A percentile compares a stretch with the other conserved stretches of the same genome.
These are phyloP conservation scores for Neopestalotiopsis sp. DNA, from an alignment of 2,329 filamentous ascomycete genomes.

Conservation along the genomic window DNA sequence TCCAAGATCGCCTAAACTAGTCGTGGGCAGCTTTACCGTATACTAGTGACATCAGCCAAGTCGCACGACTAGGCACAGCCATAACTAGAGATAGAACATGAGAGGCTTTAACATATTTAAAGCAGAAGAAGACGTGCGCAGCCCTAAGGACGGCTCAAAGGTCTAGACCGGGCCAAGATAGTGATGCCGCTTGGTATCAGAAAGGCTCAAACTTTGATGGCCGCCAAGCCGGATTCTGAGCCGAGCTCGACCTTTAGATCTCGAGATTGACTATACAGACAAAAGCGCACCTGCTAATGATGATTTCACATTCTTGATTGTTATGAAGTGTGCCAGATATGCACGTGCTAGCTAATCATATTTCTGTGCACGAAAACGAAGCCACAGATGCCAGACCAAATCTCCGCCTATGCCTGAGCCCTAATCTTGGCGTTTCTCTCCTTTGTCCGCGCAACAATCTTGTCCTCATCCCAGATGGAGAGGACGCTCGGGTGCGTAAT, in stretches of 20 bases:
- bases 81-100: background rate
- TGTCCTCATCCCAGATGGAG: conserved; percentile 62
- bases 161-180: background rate
- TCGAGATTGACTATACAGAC: background rate
- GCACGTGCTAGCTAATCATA: too few species aligned
- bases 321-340: too few species aligned
- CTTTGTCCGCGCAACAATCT: conserved; percentile 46
- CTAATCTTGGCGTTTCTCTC: conserved; percentile 40
- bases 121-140: background rate
- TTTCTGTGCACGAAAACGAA: background rate
- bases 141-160: background rate
- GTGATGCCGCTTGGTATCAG: background rate
- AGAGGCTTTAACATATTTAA: background rate
- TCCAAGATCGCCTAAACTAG: background rate
- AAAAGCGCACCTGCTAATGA: background rate
- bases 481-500: conserved; percentile 69
- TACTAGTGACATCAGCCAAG: conserved; percentile 9
- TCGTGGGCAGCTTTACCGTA: background rate
- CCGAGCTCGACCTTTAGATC: background rate
- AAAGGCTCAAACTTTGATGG: background rate
- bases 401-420: background rate
- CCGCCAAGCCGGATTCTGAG: background rate
- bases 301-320: background rate
- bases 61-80: background rate
- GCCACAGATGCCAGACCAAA: background rate